Conservation (phyloP, 345 rosid species). For the Gossypium stocksii region DNA sequence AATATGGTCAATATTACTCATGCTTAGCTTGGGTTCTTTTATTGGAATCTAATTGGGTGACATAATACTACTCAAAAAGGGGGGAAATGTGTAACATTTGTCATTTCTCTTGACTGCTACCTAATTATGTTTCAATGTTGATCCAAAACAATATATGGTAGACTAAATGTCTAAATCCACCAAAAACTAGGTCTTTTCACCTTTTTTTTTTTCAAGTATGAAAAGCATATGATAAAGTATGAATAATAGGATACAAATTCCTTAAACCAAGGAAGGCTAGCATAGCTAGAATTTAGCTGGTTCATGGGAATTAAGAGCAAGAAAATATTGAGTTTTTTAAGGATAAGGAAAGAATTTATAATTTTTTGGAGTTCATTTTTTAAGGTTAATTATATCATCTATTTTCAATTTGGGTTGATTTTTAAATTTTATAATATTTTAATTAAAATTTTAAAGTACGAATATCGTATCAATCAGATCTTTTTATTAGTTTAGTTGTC, state of each 20-base stretch:
- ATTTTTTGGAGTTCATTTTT: no score
- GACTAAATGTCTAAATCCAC: background rate
- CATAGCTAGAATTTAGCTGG: background rate
- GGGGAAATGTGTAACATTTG: background rate
- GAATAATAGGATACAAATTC: background rate
- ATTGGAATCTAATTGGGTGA: background rate
- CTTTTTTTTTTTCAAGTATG: background rate
- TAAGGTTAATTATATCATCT: no score
- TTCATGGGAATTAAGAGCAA: background rate
- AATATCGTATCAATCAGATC: no score
- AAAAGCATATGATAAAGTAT: slow-evolving; percentile 2
- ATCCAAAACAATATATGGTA: background rate
- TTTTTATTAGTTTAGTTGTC: no score
- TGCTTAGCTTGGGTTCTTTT: background rate
- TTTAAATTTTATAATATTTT: no score
- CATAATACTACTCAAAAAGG: background rate
- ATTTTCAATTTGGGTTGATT: no score
- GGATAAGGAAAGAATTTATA: background rate
- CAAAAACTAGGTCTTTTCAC: background rate
- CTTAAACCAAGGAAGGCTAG: slow-evolving; percentile 9
- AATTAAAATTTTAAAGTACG: no score
- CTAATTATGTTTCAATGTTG: background rate
- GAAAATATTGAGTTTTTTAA: background rate
- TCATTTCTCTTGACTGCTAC: background rate
- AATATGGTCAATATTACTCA: background rate